A percentile compares a stretch with the other conserved stretches of the same genome.
Conservation (phyloP, 495 filamentous ascomycete species). For the Cercophora samala region DNA sequence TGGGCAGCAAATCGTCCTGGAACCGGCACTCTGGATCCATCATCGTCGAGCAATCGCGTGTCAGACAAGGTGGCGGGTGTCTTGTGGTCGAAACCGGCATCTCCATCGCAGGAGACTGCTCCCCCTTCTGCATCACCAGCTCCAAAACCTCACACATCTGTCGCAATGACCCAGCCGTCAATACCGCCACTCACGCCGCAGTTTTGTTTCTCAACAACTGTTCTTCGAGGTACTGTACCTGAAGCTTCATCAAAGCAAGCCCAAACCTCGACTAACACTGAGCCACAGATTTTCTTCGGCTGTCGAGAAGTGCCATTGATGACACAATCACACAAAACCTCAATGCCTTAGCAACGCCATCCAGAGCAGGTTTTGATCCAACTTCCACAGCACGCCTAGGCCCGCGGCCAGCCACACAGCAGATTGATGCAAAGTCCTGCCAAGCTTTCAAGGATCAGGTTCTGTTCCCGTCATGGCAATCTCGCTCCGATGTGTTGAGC, state of each 20-base stretch:
- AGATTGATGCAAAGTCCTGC: constrained; percentile 62
- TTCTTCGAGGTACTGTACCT: constrained; percentile 86
- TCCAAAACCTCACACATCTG: constrained; percentile 18
- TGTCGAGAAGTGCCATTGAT: constrained; percentile 82
- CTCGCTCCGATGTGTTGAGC: constrained; percentile 75
- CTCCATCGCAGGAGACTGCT: constrained; percentile 32
- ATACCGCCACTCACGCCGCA: constrained; percentile 72
- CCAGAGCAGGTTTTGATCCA: constrained; percentile 70
- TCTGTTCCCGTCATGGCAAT: constrained; percentile 85
- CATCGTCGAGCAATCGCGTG: constrained; percentile 3
- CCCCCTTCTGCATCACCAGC: constrained; percentile 18
- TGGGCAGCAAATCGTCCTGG: neutral
- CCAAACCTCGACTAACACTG: neutral
- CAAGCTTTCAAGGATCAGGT: constrained; percentile 70
- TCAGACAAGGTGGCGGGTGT: constrained; percentile 46
- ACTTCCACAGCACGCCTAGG: constrained; percentile 60
- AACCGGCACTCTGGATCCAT: neutral
- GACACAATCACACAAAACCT: constrained; percentile 91
- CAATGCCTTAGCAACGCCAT: constrained; percentile 81
- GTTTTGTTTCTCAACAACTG: constrained; percentile 87
- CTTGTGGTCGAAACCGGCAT: constrained; percentile 46
- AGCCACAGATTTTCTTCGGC: constrained; percentile 77
- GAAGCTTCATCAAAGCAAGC: neutral
- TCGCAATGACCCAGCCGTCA: constrained; percentile 60
- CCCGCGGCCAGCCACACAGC: constrained; percentile 50